Evolutionary conservation across 2,329 filamentous ascomycete genomes (phyloP), one percentile per base, ranked within the genome.

Genomic region (Fusarium guadeloupense): DNA sequence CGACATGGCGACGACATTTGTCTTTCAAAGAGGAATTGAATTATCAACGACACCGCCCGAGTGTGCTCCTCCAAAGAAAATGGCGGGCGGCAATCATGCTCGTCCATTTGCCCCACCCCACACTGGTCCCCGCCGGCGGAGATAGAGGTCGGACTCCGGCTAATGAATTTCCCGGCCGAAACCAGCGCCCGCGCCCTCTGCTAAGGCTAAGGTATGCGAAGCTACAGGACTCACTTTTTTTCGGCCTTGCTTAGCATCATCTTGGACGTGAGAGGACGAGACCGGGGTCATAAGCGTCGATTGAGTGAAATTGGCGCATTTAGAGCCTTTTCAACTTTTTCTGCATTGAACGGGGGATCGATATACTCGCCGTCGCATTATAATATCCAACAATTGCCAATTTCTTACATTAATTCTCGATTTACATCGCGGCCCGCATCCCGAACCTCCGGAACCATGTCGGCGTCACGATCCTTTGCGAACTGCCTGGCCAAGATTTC

Each of bases 1-100:
- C 67, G 80, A 73, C 81, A 82, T 84, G 61, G 61, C 51, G 53
- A 52, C 66, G 54, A 67, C 71, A 71, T 74, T 64, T 60, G 62
- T 43, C 54, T 49, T 45, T 33, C 6, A n/a, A 13, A n/a, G 38
- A 44, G 41, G 42, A 42, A 54, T 62, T 30, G 47, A 48, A 40
- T 43, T 58, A 59, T 45, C 46, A 38, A 64, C 55, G 44, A 66
- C 59, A 44, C 49, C 28, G 28, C 28, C 28, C 38, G 44, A 59
- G 60, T 60, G 54, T 59, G 59, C 59, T 59, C 59, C 62, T 59
- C 58, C 62, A 64, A 33, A 67, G 67, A 73, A 59, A 71, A 74
- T 73, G 72, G 28, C 28, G 28, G 28, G 28, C 28, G 13, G 10
- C 69, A 71, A 71, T 72, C 70, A 71, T 73, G 69, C 67, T 59